phyloP scores from a whole-genome alignment of 257 asterid species.

The Solanum medicagineum region DNA sequence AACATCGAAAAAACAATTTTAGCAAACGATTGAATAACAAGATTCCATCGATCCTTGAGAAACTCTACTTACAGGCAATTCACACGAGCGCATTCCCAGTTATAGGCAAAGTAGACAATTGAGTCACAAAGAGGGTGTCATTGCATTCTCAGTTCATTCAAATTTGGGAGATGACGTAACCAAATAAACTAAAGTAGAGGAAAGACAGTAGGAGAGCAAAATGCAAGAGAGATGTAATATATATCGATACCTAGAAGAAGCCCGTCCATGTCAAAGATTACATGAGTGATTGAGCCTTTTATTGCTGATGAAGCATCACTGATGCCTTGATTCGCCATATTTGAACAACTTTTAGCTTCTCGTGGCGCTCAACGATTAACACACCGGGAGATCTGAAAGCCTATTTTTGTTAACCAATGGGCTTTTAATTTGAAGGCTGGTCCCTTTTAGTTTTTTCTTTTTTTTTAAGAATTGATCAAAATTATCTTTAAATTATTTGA shows the following conservation, averaged over 20 bases:
- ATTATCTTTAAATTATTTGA: too few relatives aligned
- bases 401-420: background rate
- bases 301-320: constrained; percentile 3
- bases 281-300: constrained; percentile 59
- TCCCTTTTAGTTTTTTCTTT: too few relatives aligned
- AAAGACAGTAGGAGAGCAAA: background rate
- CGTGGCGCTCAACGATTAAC: background rate
- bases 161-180: background rate
- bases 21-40: background rate
- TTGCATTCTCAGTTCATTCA: background rate
- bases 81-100: background rate
- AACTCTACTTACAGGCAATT: background rate
- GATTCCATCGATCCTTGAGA: background rate
- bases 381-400: background rate
- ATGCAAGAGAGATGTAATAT: background rate
- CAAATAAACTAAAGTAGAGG: background rate
- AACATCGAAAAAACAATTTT: background rate
- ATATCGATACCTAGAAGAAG: constrained; percentile 63
- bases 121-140: background rate
- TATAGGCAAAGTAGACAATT: background rate
- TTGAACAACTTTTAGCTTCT: background rate
- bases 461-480: fast-evolving
- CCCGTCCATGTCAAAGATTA: constrained; percentile 95
- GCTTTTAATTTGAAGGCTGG: background rate
- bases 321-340: constrained; percentile 34